Conservation (phyloP, 2,329 filamentous ascomycete species). For the Diaporthe citriasiana region DNA sequence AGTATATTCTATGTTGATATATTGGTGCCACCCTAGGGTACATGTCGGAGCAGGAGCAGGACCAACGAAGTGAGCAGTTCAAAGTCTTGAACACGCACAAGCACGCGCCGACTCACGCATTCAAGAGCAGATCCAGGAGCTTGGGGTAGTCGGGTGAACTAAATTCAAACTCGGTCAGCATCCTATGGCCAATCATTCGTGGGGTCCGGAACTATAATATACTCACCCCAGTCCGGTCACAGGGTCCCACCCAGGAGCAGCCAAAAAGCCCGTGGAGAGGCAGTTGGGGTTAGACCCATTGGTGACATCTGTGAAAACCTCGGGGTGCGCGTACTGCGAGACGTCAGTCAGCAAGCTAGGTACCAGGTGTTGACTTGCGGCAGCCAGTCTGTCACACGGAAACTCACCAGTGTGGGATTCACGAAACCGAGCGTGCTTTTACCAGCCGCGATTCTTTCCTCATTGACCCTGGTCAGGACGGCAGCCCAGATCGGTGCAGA, state of each 20-base stretch:
- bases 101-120: background rate
- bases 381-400: background rate
- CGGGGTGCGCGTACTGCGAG: slow-evolving; percentile 47
- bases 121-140: slow-evolving; percentile 52
- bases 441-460: slow-evolving; percentile 60
- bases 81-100: background rate
- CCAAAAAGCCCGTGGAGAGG: slow-evolving; percentile 57
- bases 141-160: slow-evolving; percentile 53
- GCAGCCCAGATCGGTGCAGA: slow-evolving; percentile 63
- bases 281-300: slow-evolving; percentile 55
- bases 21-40: no score
- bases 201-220: background rate
- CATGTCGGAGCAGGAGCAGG: background rate
- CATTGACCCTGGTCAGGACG: slow-evolving; percentile 65
- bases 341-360: background rate
- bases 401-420: slow-evolving; percentile 60
- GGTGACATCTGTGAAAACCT: slow-evolving; percentile 52
- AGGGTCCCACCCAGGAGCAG: slow-evolving; percentile 58
- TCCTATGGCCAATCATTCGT: background rate
- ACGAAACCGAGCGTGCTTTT: slow-evolving; percentile 66
- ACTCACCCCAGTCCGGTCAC: slow-evolving; percentile 54
- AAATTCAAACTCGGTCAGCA: background rate
- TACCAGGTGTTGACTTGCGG: accelerated
- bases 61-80: background rate
- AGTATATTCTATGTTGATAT: background rate